A percentile compares a stretch with the other conserved stretches of the same genome.
phyloP scores from a whole-genome alignment of 352 stramenopile genomes.

The Saprolegnia parasitica region DNA sequence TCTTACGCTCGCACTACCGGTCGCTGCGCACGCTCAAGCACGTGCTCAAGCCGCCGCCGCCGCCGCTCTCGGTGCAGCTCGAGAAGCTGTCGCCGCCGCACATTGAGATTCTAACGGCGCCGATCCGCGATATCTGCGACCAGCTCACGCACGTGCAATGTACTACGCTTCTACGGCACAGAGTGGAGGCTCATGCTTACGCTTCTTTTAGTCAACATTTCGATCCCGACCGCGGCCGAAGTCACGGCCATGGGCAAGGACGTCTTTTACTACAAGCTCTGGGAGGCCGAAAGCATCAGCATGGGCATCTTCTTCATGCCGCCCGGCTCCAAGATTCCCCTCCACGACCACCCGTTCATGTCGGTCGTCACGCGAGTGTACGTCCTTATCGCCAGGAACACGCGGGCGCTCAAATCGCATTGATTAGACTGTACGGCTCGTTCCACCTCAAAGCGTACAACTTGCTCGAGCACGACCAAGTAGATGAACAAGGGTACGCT shows the following conservation, averaged over 20 bases:
- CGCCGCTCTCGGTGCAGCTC: slow-evolving; percentile 20
- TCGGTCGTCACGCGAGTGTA: slow-evolving; percentile 71
- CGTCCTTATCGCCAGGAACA: not conserved
- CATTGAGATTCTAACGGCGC: slow-evolving; percentile 23
- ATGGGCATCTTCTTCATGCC: slow-evolving; percentile 84
- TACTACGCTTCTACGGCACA: too few relatives aligned
- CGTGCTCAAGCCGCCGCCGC: slow-evolving; percentile 23
- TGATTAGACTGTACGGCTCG: slow-evolving; percentile 50
- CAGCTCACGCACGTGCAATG: slow-evolving; percentile 14
- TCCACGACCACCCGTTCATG: slow-evolving; percentile 83
- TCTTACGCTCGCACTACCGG: slow-evolving; percentile 16
- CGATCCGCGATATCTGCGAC: slow-evolving; percentile 26
- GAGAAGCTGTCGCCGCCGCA: slow-evolving; percentile 6
- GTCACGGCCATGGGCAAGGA: slow-evolving; percentile 35
- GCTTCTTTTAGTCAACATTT: slow-evolving; percentile 21
- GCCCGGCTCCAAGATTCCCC: slow-evolving; percentile 56
- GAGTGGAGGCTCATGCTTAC: not conserved
- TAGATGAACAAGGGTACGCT: slow-evolving; percentile 27
- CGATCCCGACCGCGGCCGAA: slow-evolving; percentile 10
- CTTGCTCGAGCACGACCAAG: slow-evolving; percentile 46
- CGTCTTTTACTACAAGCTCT: slow-evolving; percentile 84
- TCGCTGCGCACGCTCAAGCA: slow-evolving; percentile 21
- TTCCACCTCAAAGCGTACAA: slow-evolving; percentile 64
- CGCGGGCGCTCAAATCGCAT: not conserved
- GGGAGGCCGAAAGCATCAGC: slow-evolving; percentile 77